phyloP scores from a whole-genome alignment of 495 filamentous ascomycete genomes.

The Pseudomonodictys pantanalensis region DNA sequence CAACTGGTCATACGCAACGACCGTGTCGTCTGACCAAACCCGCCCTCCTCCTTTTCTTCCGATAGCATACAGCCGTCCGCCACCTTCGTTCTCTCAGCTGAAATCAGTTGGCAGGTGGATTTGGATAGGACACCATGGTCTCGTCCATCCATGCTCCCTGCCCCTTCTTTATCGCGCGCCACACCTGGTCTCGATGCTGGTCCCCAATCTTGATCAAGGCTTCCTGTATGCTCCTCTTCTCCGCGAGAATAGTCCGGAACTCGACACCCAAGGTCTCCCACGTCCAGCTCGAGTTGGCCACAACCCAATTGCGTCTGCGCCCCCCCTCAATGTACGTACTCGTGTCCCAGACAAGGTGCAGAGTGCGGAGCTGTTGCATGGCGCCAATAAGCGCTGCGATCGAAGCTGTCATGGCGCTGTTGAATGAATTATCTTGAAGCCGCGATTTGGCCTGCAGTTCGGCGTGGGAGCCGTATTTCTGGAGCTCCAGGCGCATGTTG shows the following conservation, averaged over 20 bases:
- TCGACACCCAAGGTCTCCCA: slow-evolving; percentile 5
- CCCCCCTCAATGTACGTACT: background rate
- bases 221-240: background rate
- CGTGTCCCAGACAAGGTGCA: slow-evolving; percentile 22
- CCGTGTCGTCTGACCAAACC: no score
- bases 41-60: no score
- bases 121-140: no score
- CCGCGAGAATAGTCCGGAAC: slow-evolving; percentile 6
- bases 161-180: no score
- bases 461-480: background rate
- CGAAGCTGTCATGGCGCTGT: background rate
- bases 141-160: slow-evolving; percentile 15
- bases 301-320: background rate
- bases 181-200: background rate
- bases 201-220: background rate
- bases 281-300: background rate
- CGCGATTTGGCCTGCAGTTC: background rate
- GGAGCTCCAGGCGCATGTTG: background rate
- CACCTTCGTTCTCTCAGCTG: no score
- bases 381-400: background rate
- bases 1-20: no score
- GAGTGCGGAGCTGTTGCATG: slow-evolving; percentile 13
- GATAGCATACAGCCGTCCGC: no score
- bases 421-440: background rate
- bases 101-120: no score